phyloP scores from a whole-genome alignment of 257 asterid genomes.

The Solanum neorickii region DNA sequence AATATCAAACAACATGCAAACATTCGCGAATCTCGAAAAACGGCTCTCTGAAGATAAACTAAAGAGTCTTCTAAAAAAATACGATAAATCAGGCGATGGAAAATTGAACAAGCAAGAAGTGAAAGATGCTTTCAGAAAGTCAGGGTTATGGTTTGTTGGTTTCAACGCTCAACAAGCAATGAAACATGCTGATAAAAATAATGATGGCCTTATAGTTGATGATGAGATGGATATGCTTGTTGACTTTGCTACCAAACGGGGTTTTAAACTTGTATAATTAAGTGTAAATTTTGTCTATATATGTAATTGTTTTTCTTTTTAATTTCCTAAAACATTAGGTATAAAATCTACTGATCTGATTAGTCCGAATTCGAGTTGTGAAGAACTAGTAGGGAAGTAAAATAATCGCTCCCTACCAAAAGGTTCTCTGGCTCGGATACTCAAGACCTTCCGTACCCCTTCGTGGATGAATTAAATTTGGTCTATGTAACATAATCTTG shows the following conservation, averaged over 20 bases:
- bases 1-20: background rate
- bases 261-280: background rate
- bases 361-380: background rate
- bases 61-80: background rate
- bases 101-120: background rate
- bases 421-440: background rate
- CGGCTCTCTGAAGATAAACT: too few relatives aligned
- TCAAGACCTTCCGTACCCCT: background rate
- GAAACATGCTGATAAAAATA: background rate
- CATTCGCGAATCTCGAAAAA: background rate
- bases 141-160: too few relatives aligned
- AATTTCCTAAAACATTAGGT: background rate
- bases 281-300: background rate
- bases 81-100: constrained; percentile 5
- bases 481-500: background rate
- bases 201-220: constrained; percentile 3
- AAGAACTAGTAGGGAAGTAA: background rate
- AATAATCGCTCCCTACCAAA: background rate
- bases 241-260: background rate
- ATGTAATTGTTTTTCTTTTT: background rate
- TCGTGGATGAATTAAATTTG: background rate
- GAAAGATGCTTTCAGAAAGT: background rate
- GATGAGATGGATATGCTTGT: background rate
- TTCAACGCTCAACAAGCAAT: background rate
- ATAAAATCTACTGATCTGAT: background rate